Percentiles rank a stretch among this genome's conserved stretches.
Conservation (phyloP, 148 eudicot species). For the Selenicereus undatus region DNA sequence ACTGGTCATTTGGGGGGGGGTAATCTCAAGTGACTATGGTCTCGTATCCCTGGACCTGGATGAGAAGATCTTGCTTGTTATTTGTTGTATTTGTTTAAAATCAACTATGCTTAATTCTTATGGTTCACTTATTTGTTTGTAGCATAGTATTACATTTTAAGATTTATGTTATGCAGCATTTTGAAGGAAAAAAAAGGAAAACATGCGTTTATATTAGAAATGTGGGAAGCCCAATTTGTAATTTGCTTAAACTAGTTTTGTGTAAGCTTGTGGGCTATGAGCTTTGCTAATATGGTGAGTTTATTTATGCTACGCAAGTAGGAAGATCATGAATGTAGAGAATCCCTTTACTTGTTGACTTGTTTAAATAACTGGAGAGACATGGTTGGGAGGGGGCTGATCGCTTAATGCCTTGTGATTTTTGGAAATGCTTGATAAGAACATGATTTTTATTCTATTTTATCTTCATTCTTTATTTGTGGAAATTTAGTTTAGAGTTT, state of each 20-base stretch:
- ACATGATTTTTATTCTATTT: too few species aligned
- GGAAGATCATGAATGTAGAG: background rate
- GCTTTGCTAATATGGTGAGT: too few species aligned
- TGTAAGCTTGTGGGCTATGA: too few species aligned
- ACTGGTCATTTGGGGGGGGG: too few species aligned
- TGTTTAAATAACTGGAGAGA: background rate
- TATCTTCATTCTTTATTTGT: background rate
- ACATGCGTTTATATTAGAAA: too few species aligned
- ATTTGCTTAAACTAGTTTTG: too few species aligned
- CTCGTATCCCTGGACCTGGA: background rate
- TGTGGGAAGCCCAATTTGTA: too few species aligned
- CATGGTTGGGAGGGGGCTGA: background rate
- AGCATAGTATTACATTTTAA: background rate
- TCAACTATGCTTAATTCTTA: background rate
- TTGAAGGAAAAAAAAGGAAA: background rate
- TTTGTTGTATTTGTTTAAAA: background rate
- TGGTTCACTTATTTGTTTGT: background rate
- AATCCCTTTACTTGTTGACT: background rate
- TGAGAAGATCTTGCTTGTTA: background rate
- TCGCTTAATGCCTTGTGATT: background rate
- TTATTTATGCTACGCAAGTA: background rate
- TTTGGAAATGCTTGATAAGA: background rate
- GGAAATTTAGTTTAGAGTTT: background rate
- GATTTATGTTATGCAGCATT: background rate
- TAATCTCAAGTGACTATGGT: too few species aligned